Evolutionary conservation across 371 early-diverging fungal species (phyloP), one percentile per base, ranked within the genome.

Genomic region (Blakeslea trispora): DNA sequence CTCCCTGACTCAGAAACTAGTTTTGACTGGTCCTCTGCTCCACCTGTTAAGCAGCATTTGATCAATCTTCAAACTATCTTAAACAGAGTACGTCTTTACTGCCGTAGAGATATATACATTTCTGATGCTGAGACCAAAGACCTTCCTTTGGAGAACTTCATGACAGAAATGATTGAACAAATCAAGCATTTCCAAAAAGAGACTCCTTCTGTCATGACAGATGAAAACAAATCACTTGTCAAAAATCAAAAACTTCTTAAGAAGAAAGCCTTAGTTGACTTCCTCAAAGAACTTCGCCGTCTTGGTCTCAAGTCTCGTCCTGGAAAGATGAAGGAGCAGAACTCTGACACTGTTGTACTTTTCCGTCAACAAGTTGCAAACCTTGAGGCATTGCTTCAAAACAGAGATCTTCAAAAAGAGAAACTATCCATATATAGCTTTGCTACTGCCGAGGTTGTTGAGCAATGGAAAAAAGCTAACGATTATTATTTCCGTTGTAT

Each of bases 231-330:
- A 63, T 77, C 73, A 4, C 61, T 69, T 32, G 81, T 86, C 64
- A 94, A 91, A 69, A 83, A 86, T 48, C 88, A 88, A 68, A 91
- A 92, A 66, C 66, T 87, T 34, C 72, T 94, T 32, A 87, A 94
- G 28, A 93, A 91, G 72, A 94, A 93, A 72, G 89, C 94, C 0
- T 68, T 95, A 8, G 90, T 88, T 40, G 96, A 96, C 69, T 78
- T 95, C 37, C 79, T 94, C 55, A 91, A 90, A 69, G 84, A 88
- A 42, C 62, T 96, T 55, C 84, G 89, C 43, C 77, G 84, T 17
- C 66, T 95, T 21, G 98, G 98, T 10, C 70, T 97, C 22, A 88
- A 89, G 41, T 75, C 81, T 17, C 81, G 91, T 45, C 74, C 72
- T 41, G 81, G 81, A 22, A 66, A 53, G 6, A 59, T 79, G 53